These are phyloP conservation scores for Sclerospora graminicola DNA, from an alignment of 352 stramenopile genomes.

Conservation along the genomic window DNA sequence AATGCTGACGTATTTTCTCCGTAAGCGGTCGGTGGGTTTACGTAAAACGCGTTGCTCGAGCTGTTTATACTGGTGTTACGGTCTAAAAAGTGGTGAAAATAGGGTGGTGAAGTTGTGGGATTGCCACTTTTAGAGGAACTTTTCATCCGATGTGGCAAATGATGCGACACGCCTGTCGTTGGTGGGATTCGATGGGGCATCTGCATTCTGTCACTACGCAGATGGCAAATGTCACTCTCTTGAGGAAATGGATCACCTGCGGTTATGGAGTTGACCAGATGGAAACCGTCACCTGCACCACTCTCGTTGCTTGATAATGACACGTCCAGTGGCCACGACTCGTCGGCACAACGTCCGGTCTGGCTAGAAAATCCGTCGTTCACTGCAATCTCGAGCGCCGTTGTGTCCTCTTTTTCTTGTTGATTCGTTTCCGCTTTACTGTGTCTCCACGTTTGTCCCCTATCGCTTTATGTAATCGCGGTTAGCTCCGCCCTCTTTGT, in stretches of 20 bases:
- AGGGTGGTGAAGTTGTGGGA: conserved; percentile 4
- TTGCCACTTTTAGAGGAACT: not conserved
- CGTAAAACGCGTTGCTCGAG: conserved; percentile 14
- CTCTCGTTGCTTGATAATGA: conserved; percentile 9
- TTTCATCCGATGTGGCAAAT: conserved; percentile 18
- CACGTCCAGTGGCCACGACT: conserved; percentile 16
- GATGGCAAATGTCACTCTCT: conserved; percentile 9
- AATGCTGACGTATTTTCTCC: conserved; percentile 2
- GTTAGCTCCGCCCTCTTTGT: too few relatives aligned
- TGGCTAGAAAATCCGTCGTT: conserved; percentile 33
- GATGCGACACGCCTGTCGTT: conserved; percentile 12
- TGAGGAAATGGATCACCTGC: conserved; percentile 5
- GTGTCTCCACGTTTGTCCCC: too few relatives aligned
- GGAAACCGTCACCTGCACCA: conserved; percentile 6
- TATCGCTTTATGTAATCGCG: too few relatives aligned
- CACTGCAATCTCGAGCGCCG: conserved; percentile 29
- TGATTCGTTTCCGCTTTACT: too few relatives aligned
- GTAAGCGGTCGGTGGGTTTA: conserved; percentile 6
- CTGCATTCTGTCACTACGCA: conserved; percentile 23
- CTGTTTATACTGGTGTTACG: conserved; percentile 11
- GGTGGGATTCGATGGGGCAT: too few relatives aligned
- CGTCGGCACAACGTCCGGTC: conserved; percentile 20
- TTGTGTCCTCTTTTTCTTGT: conserved; percentile 16
- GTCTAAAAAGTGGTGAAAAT: conserved; percentile 29
- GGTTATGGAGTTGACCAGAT: conserved; percentile 5